Conservation (phyloP, 2,329 filamentous ascomycete genomes). For the Alternaria ethzedia region DNA sequence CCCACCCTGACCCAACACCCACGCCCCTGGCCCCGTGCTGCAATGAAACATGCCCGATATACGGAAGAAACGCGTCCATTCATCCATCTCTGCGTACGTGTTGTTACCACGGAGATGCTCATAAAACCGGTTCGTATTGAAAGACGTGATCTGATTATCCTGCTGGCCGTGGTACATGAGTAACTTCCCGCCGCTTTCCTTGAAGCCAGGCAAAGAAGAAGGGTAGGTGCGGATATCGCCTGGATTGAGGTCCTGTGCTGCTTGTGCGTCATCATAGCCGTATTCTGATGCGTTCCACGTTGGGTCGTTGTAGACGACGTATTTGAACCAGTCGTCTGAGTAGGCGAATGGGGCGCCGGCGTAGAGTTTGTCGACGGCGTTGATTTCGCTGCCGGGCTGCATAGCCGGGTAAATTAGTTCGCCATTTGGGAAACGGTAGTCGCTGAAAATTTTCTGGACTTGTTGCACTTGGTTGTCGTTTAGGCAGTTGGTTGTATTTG, state of each 20-base stretch:
- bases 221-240: constrained; percentile 47
- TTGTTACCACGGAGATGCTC: constrained; percentile 43
- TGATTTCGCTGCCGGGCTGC: constrained; percentile 55
- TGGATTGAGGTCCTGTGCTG: constrained; percentile 46
- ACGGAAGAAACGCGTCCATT: constrained; percentile 58
- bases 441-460: constrained; percentile 51
- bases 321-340: constrained; percentile 54
- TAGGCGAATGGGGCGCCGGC: constrained; percentile 47
- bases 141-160: constrained; percentile 54
- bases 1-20: constrained; percentile 35
- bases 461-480: constrained; percentile 50
- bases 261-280: constrained; percentile 23
- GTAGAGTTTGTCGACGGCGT: constrained; percentile 47
- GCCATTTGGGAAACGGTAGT: constrained; percentile 52
- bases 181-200: constrained; percentile 51
- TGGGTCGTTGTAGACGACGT: constrained; percentile 52
- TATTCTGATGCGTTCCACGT: constrained; percentile 29
- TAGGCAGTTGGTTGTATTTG: constrained; percentile 48
- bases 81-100: constrained; percentile 19
- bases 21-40: constrained; percentile 54
- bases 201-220: constrained; percentile 40
- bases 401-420: constrained; percentile 56
- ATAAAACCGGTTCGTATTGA: constrained; percentile 55
- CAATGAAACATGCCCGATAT: constrained; percentile 62
- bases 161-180: constrained; percentile 54